Evolutionary conservation across 2,329 filamentous ascomycete genomes (phyloP).

Genomic region (Cylindrodendrum hubeiense): DNA sequence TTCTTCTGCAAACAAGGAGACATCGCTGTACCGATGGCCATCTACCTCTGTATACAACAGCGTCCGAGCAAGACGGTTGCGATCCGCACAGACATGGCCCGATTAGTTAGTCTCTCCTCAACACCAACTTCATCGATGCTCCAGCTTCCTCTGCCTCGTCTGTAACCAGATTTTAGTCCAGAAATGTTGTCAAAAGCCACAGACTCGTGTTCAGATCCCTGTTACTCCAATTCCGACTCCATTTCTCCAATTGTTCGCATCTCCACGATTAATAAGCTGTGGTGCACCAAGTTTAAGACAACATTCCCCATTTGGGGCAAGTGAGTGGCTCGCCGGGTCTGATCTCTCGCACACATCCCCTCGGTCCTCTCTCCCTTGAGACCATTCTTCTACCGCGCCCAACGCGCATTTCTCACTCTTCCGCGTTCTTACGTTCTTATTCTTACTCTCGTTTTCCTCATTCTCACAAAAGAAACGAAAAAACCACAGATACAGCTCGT

Average conservation of each 20-base stretch:
- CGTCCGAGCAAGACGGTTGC: no score
- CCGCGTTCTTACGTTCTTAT: not conserved
- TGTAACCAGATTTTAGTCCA: no score
- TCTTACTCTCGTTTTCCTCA: not conserved
- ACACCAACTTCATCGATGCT: not conserved
- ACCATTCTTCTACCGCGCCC: not conserved
- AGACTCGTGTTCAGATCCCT: no score
- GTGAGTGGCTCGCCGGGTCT: not conserved
- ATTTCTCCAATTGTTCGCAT: not conserved
- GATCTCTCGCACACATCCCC: not conserved
- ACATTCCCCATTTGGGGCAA: constrained; percentile 1
- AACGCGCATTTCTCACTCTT: not conserved
- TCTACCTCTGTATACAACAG: no score
- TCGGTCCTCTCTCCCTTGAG: not conserved
- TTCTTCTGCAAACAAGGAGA: no score
- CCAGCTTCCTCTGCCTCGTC: not conserved
- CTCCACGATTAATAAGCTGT: not conserved
- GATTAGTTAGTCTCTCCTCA: no score
- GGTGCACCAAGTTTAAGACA: not conserved
- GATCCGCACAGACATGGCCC: not conserved
- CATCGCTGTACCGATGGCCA: no score
- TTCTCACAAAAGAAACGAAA: not conserved
- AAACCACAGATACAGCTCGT: not conserved
- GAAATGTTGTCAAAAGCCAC: not conserved
- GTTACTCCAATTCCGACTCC: not conserved